Base-by-base conservation (phyloP, 2,329 filamentous ascomycete genomes). In the Neofusicoccum sp. region DNA sequence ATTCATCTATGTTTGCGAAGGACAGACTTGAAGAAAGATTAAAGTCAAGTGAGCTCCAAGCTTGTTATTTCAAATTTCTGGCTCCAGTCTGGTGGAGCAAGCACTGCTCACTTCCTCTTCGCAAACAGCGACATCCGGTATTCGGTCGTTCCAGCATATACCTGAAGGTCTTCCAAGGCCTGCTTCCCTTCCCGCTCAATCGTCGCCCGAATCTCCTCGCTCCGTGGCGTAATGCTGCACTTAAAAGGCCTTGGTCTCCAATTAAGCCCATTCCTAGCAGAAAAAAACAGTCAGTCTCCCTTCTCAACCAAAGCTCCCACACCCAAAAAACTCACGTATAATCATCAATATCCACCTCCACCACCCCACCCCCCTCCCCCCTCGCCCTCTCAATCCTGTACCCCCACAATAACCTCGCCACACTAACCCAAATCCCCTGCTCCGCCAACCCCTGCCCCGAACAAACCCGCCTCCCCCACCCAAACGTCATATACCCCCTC, bases 401-500 rank as follows among this genome's bases (percentile, higher is more conserved):
- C 0, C 78, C 84, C 84, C 85, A 87, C 6, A 88, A 74, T 33
- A 87, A 68, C 12, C 85, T 75, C 7, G 83, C 82, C 48, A 87
- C 77, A 0, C 82, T 85, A 67, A 87, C 81, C 79, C 84, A 87
- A 0, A 84, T 84, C 5, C 85, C 84, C 68, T 86, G 83, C 71
- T 88, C 85, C 1, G 85, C 85, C 16, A 87, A 75, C 59, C 85
- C 82, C 34, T 84, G 83, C 0, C 85, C 86, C 3, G 82, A 84
- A 70, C 86, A 88, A 47, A 87, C 79, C 29, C 85, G 77, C 5
- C 85, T 77, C 1, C 85, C 85, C 7, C 81, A 81, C 22, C 85
- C 85, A 61, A 85, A 87, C 0, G 77, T 79, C 70, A 84, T 86
- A 7, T 82, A 79, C 52, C 85, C 84, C 12, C 83, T 77, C 67